Percentiles rank a stretch among this genome's conserved stretches.
Evolutionary conservation across 1,284 basidiomycete genomes (phyloP).

Genomic region (Retiboletus flavoniger): DNA sequence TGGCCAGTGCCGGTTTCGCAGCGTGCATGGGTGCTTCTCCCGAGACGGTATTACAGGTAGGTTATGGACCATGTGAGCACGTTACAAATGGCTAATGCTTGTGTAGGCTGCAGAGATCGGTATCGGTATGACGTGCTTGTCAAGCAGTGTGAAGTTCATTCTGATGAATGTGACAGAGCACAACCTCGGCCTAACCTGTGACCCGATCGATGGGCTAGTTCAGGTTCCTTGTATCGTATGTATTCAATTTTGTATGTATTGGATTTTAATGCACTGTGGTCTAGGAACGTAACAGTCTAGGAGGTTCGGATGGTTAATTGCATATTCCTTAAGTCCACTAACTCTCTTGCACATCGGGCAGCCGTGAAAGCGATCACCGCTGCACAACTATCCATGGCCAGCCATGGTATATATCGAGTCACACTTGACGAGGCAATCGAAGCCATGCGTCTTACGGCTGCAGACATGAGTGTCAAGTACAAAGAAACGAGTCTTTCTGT

Average conservation of each 20-base stretch:
- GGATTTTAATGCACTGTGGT: conserved; percentile 1
- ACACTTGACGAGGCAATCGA: conserved; percentile 95
- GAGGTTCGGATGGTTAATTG: conserved; percentile 48
- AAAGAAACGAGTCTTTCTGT: conserved; percentile 92
- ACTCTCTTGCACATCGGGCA: conserved; percentile 26
- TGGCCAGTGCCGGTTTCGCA: conserved; percentile 91
- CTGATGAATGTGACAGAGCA: conserved; percentile 54
- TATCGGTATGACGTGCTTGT: conserved; percentile 56
- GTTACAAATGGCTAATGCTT: conserved; percentile 13
- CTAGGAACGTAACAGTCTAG: conserved; percentile 83
- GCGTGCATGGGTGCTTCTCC: conserved; percentile 89
- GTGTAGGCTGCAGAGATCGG: conserved; percentile 90
- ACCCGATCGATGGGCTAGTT: conserved; percentile 89
- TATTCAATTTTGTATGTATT: conserved; percentile 16
- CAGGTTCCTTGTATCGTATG: conserved; percentile 93
- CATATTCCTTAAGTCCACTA: conserved; percentile 1
- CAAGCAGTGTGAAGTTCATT: conserved; percentile 2
- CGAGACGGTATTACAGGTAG: conserved; percentile 73
- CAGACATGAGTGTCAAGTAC: conserved; percentile 85
- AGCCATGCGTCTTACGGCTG: conserved; percentile 90
- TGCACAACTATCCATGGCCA: conserved; percentile 93
- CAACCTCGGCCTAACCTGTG: conserved; percentile 87
- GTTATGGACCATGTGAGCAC: conserved; percentile 13
- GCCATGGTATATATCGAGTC: conserved; percentile 82
- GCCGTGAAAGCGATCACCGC: conserved; percentile 89